phyloP scores from a whole-genome alignment of 2,329 filamentous ascomycete genomes.

The Cryoendolithus antarcticus region DNA sequence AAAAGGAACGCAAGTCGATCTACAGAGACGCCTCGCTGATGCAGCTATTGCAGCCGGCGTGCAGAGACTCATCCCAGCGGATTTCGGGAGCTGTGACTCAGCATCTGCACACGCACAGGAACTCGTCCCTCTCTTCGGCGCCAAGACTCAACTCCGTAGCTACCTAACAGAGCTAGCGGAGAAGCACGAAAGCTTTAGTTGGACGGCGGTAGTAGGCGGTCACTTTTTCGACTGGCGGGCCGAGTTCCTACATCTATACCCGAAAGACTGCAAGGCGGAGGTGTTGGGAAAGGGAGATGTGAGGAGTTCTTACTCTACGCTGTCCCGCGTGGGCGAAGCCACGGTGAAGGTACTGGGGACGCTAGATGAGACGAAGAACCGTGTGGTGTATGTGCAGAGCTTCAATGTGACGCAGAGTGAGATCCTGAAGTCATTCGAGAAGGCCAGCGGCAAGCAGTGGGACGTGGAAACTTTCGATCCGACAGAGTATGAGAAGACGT shows the following conservation, averaged over 20 bases:
- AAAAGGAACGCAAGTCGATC: constrained; percentile 26
- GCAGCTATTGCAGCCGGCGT: constrained; percentile 49
- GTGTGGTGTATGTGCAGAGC: constrained; percentile 45
- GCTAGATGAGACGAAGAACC: constrained; percentile 43
- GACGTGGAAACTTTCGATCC: constrained; percentile 30
- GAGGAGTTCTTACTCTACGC: constrained; percentile 39
- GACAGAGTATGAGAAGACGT: constrained; percentile 18
- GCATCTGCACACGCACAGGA: constrained; percentile 23
- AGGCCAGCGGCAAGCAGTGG: constrained; percentile 36
- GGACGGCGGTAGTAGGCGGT: constrained; percentile 48
- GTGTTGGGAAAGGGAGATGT: constrained; percentile 47
- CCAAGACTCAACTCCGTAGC: constrained; percentile 38
- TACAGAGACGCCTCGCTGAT: constrained; percentile 43
- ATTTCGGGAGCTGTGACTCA: constrained; percentile 38
- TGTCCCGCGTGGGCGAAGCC: constrained; percentile 39
- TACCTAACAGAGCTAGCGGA: constrained; percentile 37
- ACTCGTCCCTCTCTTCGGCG: constrained; percentile 39
- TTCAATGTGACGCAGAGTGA: constrained; percentile 48
- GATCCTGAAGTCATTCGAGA: constrained; percentile 41
- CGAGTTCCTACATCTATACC: constrained; percentile 42
- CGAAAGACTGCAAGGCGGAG: constrained; percentile 36
- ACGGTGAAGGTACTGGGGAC: constrained; percentile 39
- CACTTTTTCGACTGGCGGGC: constrained; percentile 52
- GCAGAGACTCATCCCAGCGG: constrained; percentile 48
- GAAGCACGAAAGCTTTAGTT: constrained; percentile 35